Evolutionary conservation across 768 basidiomycete genomes (phyloP).

Genomic region (Amanita pseudoporphyria): DNA sequence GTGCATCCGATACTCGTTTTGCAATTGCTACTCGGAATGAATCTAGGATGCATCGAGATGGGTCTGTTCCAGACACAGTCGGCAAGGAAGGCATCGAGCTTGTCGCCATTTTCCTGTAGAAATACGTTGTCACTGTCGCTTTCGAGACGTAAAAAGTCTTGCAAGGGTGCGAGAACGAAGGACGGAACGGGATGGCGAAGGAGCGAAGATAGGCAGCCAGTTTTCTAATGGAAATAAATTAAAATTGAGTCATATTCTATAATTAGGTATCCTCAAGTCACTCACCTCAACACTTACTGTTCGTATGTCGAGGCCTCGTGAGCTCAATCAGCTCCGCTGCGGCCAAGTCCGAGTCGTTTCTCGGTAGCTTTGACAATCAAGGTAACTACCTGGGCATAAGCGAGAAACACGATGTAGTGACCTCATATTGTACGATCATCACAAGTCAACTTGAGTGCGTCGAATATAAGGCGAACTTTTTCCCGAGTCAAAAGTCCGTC

Average conservation of each 20-base stretch:
- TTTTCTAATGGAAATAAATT: slow-evolving; percentile 5
- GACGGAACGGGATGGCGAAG: slow-evolving; percentile 8
- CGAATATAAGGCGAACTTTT: too few relatives aligned
- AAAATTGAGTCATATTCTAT: background rate
- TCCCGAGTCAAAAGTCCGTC: too few relatives aligned
- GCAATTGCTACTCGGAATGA: slow-evolving; percentile 79
- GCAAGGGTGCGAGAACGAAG: slow-evolving; percentile 6
- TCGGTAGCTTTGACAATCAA: too few relatives aligned
- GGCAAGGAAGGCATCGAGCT: slow-evolving; percentile 21
- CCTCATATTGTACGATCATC: too few relatives aligned
- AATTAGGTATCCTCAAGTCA: too few relatives aligned
- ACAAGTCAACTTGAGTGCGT: too few relatives aligned
- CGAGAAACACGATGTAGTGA: too few relatives aligned
- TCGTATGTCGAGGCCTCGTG: too few relatives aligned
- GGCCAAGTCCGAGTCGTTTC: too few relatives aligned
- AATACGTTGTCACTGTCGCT: background rate
- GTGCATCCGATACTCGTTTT: slow-evolving; percentile 51
- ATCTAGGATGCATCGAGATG: slow-evolving; percentile 60
- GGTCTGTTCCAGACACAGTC: slow-evolving; percentile 38
- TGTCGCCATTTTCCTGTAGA: slow-evolving; percentile 14
- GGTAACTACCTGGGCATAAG: too few relatives aligned
- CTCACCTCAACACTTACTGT: too few relatives aligned
- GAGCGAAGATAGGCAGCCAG: slow-evolving; percentile 16
- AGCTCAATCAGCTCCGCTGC: too few relatives aligned
- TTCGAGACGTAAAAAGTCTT: background rate